Percentiles rank a stretch among this genome's conserved stretches.
phyloP scores from a whole-genome alignment of 129 eudicot species.

The Glebionis coronaria region DNA sequence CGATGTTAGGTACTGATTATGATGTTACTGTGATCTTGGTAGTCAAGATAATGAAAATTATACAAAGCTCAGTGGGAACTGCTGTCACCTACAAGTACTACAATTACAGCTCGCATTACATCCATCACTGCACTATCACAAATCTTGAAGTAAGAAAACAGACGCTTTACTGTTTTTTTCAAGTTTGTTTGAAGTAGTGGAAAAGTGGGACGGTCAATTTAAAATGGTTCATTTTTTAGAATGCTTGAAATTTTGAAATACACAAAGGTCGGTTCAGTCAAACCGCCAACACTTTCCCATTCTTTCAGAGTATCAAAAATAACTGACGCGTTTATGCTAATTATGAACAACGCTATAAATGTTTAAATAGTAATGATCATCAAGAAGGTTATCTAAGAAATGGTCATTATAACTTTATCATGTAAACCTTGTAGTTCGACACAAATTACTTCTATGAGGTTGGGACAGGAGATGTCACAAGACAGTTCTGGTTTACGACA shows the following conservation, averaged over 20 bases:
- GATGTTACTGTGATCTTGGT: too few relatives aligned
- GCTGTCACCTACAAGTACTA: constrained; percentile 66
- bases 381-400: background rate
- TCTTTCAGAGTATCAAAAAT: too few relatives aligned
- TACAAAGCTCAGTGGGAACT: constrained; percentile 45
- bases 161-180: constrained; percentile 8
- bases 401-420: background rate
- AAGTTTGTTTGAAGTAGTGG: background rate
- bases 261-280: too few relatives aligned
- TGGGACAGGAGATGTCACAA: constrained; percentile 44
- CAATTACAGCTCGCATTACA: constrained; percentile 86
- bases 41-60: too few relatives aligned
- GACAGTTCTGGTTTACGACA: constrained; percentile 80
- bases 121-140: constrained; percentile 81
- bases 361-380: too few relatives aligned
- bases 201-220: background rate
- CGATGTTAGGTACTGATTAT: too few relatives aligned
- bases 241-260: too few relatives aligned
- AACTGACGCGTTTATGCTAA: too few relatives aligned
- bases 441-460: constrained; percentile 79
- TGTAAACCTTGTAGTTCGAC: constrained; percentile 53
- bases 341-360: background rate
- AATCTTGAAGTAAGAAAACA: constrained; percentile 46
- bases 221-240: background rate
- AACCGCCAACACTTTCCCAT: too few relatives aligned